Percentiles rank a stretch among this genome's conserved stretches.
These are phyloP conservation scores for Fraxinus sp. DNA, from an alignment of 305 asterid species.

Conservation along the genomic window DNA sequence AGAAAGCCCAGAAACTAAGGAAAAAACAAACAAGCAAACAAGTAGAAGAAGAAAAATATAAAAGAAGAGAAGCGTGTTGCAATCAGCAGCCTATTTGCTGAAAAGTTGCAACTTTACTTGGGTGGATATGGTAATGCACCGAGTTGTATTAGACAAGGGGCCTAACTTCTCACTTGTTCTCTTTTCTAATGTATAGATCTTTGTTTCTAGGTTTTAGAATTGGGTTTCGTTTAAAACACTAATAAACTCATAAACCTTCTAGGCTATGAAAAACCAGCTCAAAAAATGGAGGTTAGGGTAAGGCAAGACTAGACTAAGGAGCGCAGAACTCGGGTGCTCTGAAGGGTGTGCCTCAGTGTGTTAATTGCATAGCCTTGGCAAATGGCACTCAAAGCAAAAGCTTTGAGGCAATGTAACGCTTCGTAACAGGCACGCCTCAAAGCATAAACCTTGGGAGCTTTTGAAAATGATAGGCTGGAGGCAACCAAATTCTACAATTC, in stretches of 20 bases:
- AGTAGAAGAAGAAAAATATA: not conserved
- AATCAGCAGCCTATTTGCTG: not conserved
- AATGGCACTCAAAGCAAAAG: not conserved
- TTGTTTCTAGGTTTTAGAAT: not conserved
- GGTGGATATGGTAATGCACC: not conserved
- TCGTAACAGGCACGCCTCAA: not conserved
- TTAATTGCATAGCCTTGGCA: not conserved
- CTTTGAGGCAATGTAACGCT: not conserved
- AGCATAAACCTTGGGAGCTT: not conserved
- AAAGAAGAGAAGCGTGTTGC: not conserved
- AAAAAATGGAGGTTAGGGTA: not conserved
- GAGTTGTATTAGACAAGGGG: not conserved
- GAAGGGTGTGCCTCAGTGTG: not conserved
- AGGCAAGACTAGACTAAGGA: not conserved
- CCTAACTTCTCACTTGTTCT: not conserved
- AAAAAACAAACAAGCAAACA: not conserved
- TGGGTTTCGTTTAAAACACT: not conserved
- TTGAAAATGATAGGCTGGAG: not conserved
- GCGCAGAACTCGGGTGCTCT: not conserved
- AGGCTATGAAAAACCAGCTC: not conserved
- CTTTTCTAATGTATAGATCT: not conserved
- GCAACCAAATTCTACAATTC: not conserved
- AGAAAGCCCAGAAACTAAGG: not conserved
- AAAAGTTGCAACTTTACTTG: not conserved
- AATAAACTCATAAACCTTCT: not conserved